These are phyloP conservation scores for Gossypium longicalyx DNA, from an alignment of 345 rosid genomes.

Conservation along the genomic window DNA sequence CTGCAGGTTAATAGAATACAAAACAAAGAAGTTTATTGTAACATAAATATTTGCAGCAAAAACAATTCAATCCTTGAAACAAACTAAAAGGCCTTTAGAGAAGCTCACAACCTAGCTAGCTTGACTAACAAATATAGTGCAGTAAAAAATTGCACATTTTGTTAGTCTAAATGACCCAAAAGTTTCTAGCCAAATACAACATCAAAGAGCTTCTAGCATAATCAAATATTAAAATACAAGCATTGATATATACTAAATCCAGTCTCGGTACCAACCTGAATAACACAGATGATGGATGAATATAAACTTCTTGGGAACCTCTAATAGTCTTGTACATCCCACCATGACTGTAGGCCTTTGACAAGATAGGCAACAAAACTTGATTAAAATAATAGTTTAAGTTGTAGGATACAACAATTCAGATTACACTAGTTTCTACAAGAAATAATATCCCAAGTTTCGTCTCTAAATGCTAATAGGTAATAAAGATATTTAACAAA, in stretches of 20 bases:
- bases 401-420: neutral
- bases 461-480: neutral
- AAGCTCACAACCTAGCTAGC: neutral
- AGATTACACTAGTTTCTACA: conserved; percentile 1
- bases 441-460: neutral
- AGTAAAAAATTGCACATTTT: neutral
- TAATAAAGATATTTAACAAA: neutral
- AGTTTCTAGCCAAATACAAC: neutral
- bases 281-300: conserved; percentile 87
- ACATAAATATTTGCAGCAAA: conserved; percentile 3
- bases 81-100: neutral
- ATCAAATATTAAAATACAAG: neutral
- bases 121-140: neutral
- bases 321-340: conserved; percentile 85
- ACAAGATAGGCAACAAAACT: conserved; percentile 11
- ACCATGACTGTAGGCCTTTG: conserved; percentile 61
- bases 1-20: conserved; percentile 34
- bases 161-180: neutral
- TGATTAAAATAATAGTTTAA: conserved; percentile 12
- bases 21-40: neutral
- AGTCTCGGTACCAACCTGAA: conserved; percentile 59
- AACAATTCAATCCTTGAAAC: neutral
- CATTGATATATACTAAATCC: neutral
- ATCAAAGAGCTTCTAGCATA: neutral
- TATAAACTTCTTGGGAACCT: conserved; percentile 83